phyloP scores from a whole-genome alignment of 768 basidiomycete species.

The Clathrus columnatus region DNA sequence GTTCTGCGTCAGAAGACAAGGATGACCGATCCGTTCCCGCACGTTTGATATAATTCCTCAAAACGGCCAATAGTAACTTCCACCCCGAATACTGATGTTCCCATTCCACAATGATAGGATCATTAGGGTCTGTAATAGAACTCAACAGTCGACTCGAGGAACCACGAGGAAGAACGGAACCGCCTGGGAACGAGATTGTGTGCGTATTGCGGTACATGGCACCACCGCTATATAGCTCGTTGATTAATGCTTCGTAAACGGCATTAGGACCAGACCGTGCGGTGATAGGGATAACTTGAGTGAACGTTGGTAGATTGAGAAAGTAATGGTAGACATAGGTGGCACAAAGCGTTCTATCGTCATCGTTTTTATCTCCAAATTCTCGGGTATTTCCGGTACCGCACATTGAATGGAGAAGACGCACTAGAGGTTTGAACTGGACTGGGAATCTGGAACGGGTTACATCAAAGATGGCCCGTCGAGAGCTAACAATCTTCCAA shows the following conservation, averaged over 20 bases:
- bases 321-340: constrained; percentile 72
- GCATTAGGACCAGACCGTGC: constrained; percentile 61
- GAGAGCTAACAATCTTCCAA: constrained; percentile 54
- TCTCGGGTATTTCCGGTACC: constrained; percentile 63
- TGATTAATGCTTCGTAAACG: constrained; percentile 51
- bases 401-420: constrained; percentile 68
- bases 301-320: constrained; percentile 58
- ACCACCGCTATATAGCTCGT: constrained; percentile 46
- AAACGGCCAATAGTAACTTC: constrained; percentile 74
- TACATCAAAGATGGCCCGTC: constrained; percentile 76
- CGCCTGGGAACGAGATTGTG: constrained; percentile 68
- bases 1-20: constrained; percentile 21
- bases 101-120: constrained; percentile 70
- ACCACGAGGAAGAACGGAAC: constrained; percentile 56
- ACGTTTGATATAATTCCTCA: constrained; percentile 66
- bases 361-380: constrained; percentile 37
- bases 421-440: constrained; percentile 58
- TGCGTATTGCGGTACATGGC: constrained; percentile 56
- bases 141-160: constrained; percentile 66
- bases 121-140: constrained; percentile 36
- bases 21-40: constrained; percentile 46
- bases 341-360: constrained; percentile 52
- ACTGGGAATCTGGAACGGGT: constrained; percentile 78
- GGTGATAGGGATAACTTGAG: constrained; percentile 59
- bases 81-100: constrained; percentile 77